These are phyloP conservation scores for Nemania serpens DNA, from an alignment of 2,329 filamentous ascomycete genomes.

Conservation along the genomic window DNA sequence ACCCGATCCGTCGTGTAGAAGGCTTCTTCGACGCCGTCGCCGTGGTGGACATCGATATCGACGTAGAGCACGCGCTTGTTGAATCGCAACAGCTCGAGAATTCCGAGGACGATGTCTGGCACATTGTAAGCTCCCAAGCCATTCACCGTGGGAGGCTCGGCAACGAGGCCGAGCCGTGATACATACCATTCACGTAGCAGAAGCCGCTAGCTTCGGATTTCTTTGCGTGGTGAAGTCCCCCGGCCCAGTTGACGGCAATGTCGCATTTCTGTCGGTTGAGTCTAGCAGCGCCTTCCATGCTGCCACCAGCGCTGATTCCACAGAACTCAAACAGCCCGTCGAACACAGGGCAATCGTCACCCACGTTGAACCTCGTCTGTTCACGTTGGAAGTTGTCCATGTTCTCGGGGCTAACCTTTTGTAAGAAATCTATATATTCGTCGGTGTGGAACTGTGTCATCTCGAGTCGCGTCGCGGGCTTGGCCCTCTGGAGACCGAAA, in stretches of 20 bases:
- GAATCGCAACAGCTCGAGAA: slow-evolving; percentile 87
- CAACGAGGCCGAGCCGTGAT: background rate
- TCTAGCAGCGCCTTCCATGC: slow-evolving; percentile 89
- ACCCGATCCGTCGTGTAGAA: slow-evolving; percentile 93
- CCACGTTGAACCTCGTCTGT: slow-evolving; percentile 91
- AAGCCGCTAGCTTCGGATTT: slow-evolving; percentile 96
- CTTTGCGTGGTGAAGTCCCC: slow-evolving; percentile 95
- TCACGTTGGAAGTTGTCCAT: slow-evolving; percentile 94
- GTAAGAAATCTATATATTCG: slow-evolving; percentile 94
- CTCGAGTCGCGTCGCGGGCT: slow-evolving; percentile 85
- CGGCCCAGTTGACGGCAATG: slow-evolving; percentile 98
- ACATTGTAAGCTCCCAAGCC: slow-evolving; percentile 48
- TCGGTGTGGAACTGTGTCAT: slow-evolving; percentile 93
- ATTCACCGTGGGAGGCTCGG: background rate
- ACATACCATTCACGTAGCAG: slow-evolving; percentile 93
- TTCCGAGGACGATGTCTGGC: slow-evolving; percentile 90
- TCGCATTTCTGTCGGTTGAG: slow-evolving; percentile 91
- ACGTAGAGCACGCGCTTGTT: slow-evolving; percentile 96
- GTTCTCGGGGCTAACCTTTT: slow-evolving; percentile 96
- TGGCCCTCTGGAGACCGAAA: slow-evolving; percentile 64
- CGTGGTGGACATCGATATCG: slow-evolving; percentile 93
- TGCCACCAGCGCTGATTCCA: slow-evolving; percentile 90
- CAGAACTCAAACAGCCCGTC: slow-evolving; percentile 98
- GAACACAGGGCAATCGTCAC: slow-evolving; percentile 96
- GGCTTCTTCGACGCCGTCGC: slow-evolving; percentile 90